These are phyloP conservation scores for Solanum infundibuliforme DNA, from an alignment of 257 asterid species.

Conservation along the genomic window DNA sequence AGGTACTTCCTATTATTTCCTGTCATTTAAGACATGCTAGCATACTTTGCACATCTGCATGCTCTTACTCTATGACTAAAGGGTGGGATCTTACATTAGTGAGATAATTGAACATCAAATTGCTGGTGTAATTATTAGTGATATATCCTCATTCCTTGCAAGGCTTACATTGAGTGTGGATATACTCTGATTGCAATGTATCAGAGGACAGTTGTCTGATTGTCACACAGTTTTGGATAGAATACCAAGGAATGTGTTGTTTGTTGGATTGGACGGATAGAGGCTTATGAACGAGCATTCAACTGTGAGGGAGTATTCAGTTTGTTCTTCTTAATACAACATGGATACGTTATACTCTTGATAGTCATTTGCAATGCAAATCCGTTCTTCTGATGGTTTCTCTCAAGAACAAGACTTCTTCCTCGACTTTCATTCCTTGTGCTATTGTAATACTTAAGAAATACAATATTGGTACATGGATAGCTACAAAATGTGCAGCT, in stretches of 20 bases:
- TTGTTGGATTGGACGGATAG: neutral
- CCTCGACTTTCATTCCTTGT: neutral
- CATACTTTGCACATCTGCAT: neutral
- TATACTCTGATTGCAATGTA: neutral
- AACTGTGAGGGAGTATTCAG: neutral
- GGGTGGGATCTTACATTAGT: neutral
- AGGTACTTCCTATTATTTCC: neutral
- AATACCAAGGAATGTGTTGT: neutral
- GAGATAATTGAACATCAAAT: neutral
- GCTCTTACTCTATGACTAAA: neutral
- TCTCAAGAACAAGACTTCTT: neutral
- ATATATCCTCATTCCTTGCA: neutral
- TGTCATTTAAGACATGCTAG: neutral
- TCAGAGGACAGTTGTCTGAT: neutral
- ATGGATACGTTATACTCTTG: neutral
- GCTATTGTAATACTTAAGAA: neutral
- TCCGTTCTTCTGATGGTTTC: neutral
- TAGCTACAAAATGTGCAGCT: neutral
- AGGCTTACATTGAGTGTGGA: neutral
- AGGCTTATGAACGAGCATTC: neutral
- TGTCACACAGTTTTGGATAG: neutral
- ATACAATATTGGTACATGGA: neutral
- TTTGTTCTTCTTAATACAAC: neutral
- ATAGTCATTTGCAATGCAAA: neutral
- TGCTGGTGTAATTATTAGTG: neutral